Evolutionary conservation across 2,329 filamentous ascomycete genomes (phyloP), one percentile per base, ranked within the genome.

Genomic region (Pezicula radicicola): DNA sequence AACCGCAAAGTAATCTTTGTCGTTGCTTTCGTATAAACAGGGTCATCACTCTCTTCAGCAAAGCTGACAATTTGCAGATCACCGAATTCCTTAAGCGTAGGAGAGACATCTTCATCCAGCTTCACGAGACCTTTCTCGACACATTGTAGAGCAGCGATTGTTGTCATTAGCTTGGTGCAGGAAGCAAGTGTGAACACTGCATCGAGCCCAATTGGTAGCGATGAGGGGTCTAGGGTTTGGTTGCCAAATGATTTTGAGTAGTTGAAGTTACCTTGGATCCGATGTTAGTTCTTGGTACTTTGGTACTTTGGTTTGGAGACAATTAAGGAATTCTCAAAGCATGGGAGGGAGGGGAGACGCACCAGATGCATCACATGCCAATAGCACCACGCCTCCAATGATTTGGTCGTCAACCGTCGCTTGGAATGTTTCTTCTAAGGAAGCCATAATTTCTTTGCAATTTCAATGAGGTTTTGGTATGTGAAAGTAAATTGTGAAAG

Each of bases 131-230:
- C 78, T 52, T 73, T 67, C 61, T 83, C 80, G 0, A 83, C 79
- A 1, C 81, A 72, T 64, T 83, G 79, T 74, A 84, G 76, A 27
- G 71, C 75, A 1, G 78, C 75, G 6, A 83, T 64, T 0, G 72
- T 75, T 0, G 74, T 70, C 16, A 83, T 66, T 66, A 82, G 72
- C 66, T 83, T 83, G 18, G 80, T 82, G 61, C 77, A 81, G 0
- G 78, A 81, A 0, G 79, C 80, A 4, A 83, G 71, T 18, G 49
- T 50, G 27, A 61, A 61, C 13, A 83, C 78, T 35, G 70, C 73
- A 2, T 79, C 75, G 6, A 82, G 61, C 0, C 71, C 74, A 1
- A 74, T 68, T 9, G 81, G 63, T 65, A 80, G 72, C 64, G 81
- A 80, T 16, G 78, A 80, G 55, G 75, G 79, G 7, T 83, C 73